Conservation (phyloP, 1,284 basidiomycete genomes). For the Ceratobasidium papillatum region DNA sequence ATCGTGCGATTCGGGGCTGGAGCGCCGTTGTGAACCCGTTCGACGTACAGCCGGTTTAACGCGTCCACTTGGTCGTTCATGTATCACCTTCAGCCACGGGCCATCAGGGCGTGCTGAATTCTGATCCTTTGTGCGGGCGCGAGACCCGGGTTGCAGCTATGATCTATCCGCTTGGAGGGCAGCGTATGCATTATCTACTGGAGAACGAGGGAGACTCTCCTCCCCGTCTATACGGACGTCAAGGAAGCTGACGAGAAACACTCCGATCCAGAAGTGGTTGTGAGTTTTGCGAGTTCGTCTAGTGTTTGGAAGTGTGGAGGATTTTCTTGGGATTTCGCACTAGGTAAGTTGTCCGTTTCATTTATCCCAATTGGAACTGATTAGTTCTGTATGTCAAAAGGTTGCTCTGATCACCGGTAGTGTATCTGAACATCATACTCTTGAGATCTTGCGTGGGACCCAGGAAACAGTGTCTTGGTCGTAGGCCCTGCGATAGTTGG, state of each 20-base stretch:
- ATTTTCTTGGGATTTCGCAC: slow-evolving; percentile 79
- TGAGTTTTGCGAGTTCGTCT: slow-evolving; percentile 96
- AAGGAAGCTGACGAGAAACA: slow-evolving; percentile 95
- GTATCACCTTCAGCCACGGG: slow-evolving; percentile 97
- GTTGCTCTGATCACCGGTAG: slow-evolving; percentile 98
- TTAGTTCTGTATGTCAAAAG: slow-evolving; percentile 65
- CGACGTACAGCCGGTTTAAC: slow-evolving; percentile 90
- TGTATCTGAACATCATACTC: slow-evolving; percentile 96
- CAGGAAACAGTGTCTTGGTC: slow-evolving; percentile 90
- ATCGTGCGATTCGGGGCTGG: slow-evolving; percentile 82
- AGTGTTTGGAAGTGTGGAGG: slow-evolving; percentile 92
- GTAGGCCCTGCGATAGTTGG: slow-evolving; percentile 99
- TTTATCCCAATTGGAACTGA: slow-evolving; percentile 47
- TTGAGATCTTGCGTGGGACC: slow-evolving; percentile 94
- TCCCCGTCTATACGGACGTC: slow-evolving; percentile 95
- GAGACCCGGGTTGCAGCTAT: slow-evolving; percentile 93
- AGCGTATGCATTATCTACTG: slow-evolving; percentile 99
- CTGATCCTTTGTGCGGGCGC: slow-evolving; percentile 98
- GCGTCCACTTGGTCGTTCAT: slow-evolving; percentile 93
- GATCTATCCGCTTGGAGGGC: slow-evolving; percentile 99
- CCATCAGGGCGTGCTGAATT: slow-evolving; percentile 99
- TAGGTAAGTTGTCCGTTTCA: background rate
- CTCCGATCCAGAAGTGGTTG: slow-evolving; percentile 95
- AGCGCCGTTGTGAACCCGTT: slow-evolving; percentile 59
- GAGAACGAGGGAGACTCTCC: slow-evolving; percentile 98